Conservation (phyloP, 371 early-diverging fungal species). For the Dinochytrium kinnereticum region DNA sequence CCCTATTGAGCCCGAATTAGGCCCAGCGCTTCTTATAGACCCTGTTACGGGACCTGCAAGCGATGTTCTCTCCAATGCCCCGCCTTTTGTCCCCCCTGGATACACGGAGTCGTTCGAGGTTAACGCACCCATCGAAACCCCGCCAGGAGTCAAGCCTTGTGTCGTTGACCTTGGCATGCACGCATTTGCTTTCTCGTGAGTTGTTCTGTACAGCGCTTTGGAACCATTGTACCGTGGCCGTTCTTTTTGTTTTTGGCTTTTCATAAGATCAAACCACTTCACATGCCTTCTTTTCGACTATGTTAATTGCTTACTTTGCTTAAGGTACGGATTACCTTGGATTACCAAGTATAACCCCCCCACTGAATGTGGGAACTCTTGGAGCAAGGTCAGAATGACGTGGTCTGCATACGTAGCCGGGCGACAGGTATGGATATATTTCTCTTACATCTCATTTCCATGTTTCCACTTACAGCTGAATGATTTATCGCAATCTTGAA, state of each 20-base stretch:
- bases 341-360: slow-evolving; percentile 30
- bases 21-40: no score
- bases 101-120: slow-evolving; percentile 28
- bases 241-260: not conserved
- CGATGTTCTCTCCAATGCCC: not conserved
- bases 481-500: not conserved
- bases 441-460: not conserved
- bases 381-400: slow-evolving; percentile 19
- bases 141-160: slow-evolving; percentile 14
- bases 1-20: no score
- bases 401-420: slow-evolving; percentile 23
- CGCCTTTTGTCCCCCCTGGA: slow-evolving; percentile 14
- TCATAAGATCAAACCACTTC: no score
- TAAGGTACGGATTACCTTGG: slow-evolving; percentile 34
- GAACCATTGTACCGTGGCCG: no score
- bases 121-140: slow-evolving; percentile 4
- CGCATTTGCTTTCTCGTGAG: slow-evolving; percentile 34
- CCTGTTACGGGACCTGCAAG: not conserved
- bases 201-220: no score
- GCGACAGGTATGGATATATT: slow-evolving; percentile 7
- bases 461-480: not conserved
- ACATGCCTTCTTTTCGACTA: no score
- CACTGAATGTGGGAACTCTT: slow-evolving; percentile 21
- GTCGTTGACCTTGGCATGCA: slow-evolving; percentile 18
- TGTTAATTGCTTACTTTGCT: not conserved